Conservation (phyloP, 2,329 filamentous ascomycete genomes). For the Ceratocystis albifundus region DNA sequence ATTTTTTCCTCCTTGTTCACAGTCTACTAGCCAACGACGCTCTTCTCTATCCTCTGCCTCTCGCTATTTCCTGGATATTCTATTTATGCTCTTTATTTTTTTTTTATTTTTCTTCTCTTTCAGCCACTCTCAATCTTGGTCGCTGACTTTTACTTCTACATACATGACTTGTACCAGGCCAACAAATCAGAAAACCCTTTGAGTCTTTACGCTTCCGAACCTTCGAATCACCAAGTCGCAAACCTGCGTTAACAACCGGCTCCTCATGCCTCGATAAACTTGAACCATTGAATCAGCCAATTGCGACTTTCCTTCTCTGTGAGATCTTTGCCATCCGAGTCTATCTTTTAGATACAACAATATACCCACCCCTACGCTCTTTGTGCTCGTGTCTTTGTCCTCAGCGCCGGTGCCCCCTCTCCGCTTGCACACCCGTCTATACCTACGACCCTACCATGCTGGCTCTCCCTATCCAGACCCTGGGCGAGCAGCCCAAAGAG, state of each 20-base stretch:
- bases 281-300: background rate
- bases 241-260: background rate
- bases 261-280: background rate
- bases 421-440: background rate
- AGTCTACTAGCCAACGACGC: background rate
- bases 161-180: too few relatives aligned
- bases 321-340: background rate
- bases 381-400: background rate
- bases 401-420: background rate
- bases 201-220: background rate
- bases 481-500: slow-evolving; percentile 21
- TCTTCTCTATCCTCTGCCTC: background rate
- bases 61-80: background rate
- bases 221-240: background rate
- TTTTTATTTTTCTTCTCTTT: background rate
- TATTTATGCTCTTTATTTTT: background rate
- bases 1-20: background rate
- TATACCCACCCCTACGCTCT: background rate
- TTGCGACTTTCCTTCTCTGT: background rate
- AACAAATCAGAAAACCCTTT: background rate
- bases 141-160: too few relatives aligned
- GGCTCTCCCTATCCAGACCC: slow-evolving; percentile 15
- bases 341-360: background rate
- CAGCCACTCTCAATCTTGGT: background rate
- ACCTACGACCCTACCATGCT: slow-evolving; percentile 17